Evolutionary conservation across 2,329 filamentous ascomycete genomes (phyloP).

Genomic region (Aureobasidium subglaciale): DNA sequence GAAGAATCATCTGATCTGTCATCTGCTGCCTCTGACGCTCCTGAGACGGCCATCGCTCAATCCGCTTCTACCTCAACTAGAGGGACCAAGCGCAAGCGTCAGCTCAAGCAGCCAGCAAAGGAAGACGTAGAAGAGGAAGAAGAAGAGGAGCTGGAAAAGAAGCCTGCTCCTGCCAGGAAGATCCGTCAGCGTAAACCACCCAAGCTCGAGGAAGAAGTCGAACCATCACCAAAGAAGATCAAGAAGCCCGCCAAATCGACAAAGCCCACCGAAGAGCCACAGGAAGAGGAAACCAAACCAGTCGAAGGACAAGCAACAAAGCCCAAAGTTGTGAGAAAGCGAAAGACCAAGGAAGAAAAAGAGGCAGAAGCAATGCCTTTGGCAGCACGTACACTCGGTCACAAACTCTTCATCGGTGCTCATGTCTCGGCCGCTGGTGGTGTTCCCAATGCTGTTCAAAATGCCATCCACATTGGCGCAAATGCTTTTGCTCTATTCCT

Average conservation of each 20-base stretch:
- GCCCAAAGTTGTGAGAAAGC: constrained; percentile 34
- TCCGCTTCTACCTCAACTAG: constrained; percentile 1
- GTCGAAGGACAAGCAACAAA: background rate
- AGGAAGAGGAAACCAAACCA: constrained; percentile 16
- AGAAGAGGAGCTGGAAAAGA: constrained; percentile 14
- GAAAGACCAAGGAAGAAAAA: constrained; percentile 53
- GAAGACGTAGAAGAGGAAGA: constrained; percentile 12
- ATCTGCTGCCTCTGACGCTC: background rate
- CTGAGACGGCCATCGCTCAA: background rate
- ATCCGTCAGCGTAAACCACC: constrained; percentile 16
- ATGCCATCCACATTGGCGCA: constrained; percentile 47
- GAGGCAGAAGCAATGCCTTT: constrained; percentile 55
- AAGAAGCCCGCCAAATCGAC: constrained; percentile 10
- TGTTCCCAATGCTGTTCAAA: constrained; percentile 74
- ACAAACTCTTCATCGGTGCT: constrained; percentile 82
- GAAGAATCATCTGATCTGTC: constrained; percentile 15
- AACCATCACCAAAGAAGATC: background rate
- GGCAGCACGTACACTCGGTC: constrained; percentile 59
- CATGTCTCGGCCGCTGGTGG: constrained; percentile 89
- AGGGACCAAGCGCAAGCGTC: constrained; percentile 9
- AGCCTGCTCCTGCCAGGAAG: constrained; percentile 12
- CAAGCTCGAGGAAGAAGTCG: constrained; percentile 1
- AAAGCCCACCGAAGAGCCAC: constrained; percentile 14
- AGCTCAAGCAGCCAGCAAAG: constrained; percentile 13
- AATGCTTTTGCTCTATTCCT: constrained; percentile 94